Base-by-base conservation (phyloP, 495 filamentous ascomycete genomes). In the Hypoxylon intermedium region DNA sequence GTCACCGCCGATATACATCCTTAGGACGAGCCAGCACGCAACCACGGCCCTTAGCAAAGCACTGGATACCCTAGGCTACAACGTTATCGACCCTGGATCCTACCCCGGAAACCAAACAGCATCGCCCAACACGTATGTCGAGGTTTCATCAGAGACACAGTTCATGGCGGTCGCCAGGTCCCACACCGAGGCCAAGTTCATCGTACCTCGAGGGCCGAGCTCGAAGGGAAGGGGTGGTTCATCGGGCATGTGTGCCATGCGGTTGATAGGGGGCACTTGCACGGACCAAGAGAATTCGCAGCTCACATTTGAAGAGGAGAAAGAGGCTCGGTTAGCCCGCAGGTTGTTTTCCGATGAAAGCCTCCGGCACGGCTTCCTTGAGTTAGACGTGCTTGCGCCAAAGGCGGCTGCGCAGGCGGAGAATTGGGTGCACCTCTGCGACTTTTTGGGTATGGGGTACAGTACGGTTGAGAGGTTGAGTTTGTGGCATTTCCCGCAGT, bases 341-440 rank as follows among this genome's bases (percentile, higher is more conserved):
- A 12, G 16, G 0, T 55, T 63, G 19, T 55, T 68, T 9, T 15
- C 54, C 2, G 53, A 42, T 34, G 60, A 53, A 9, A 42, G 49
- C 13, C 9, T 19, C 30, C 13, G 18, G 24, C 13, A 26, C 2
- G 48, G 41, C 0, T 41, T 69, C 5, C 53, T 65, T 7, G 68
- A 67, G 48, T 34, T 72, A 0, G 67, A 72, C 7, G 63, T 72
- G 33, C 57, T 61, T 9, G 53, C 63, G 9, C 28, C 31, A 5
- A 40, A 56, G n/a, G 30, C 37, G n/a, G 57, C 58, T 6, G 44
- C 37, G 26, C 67, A 70, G 60, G 69, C 67, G 0, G 65, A 72
- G n/a, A 72, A 66, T n/a, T 72, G 69, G 69, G 67, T 70, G 1
- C 12, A 33, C 9, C 58, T 72, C 1, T 72, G 69, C 64, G 55